Evolutionary conservation across 179 eudicot species (phyloP), one percentile per base, ranked within the genome.

Genomic region (Beta corolliflora): DNA sequence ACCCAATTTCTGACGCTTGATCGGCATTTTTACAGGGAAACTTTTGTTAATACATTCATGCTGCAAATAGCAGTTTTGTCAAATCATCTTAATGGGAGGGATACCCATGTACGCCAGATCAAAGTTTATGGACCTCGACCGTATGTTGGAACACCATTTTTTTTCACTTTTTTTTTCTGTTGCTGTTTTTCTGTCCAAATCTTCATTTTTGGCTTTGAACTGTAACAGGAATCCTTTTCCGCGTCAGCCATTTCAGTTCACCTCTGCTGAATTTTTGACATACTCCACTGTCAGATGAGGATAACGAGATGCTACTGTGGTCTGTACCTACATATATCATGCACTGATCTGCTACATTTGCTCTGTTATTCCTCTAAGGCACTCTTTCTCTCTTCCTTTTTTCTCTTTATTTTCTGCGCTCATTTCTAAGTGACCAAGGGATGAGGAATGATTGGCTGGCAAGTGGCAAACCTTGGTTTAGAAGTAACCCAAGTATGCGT

Each of bases 61-160:
- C 83, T 93, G 89, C 99, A 93, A 90, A 88, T 95, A 73, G 95
- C 90, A 16, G 84, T 95, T 50, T 81, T 93, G 81, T 90, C 98
- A 14, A 95, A 95, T 89, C 99, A 93, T 84, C 93, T 92, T 5
- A 93, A 93, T 19, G 98, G 99, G 64, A 92, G 98, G 83, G 99
- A 92, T 75, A 93, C 98, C 65, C 99, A 95, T 77, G 87, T 95
- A 65, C 98, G 99, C 86, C 99, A 95, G 87, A 93, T 95, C 78
- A 95, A 95, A 93, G 97, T 93, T 84, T 93, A 90, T 82, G 98
- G 99, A 61, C 98, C 99, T 79, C 88, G 91, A 84, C 95, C 88
- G 98, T 95, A 87, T 76, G 98, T 89, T 56, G 13, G 14, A 75
- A 53, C 77, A 41, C 78, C 71, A 25, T 31, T 73, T 78, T 19